A percentile compares a stretch with the other conserved stretches of the same genome.
Evolutionary conservation across 768 basidiomycete species (phyloP).

Genomic region (Glaciozyma martinii): DNA sequence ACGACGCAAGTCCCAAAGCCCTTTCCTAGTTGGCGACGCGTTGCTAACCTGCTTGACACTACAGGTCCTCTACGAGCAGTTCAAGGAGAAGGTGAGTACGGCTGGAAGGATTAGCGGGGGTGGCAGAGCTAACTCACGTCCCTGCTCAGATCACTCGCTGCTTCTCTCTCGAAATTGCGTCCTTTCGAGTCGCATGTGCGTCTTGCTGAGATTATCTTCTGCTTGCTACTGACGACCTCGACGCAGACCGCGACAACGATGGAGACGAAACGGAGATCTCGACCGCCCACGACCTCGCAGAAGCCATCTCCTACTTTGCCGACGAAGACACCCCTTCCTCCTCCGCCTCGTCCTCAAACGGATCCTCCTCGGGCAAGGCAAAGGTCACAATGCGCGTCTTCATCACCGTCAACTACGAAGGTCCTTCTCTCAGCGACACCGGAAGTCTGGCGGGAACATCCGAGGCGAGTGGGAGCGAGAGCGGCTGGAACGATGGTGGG

Average conservation of each 20-base stretch:
- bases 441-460: not conserved
- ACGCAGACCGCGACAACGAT: not conserved
- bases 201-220: not conserved
- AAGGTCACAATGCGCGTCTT: not conserved
- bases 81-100: not conserved
- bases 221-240: too few species aligned
- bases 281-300: not conserved
- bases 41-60: not conserved
- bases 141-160: not conserved
- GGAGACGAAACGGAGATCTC: not conserved
- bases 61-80: not conserved
- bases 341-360: not conserved
- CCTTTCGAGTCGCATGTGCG: slow-evolving; percentile 2
- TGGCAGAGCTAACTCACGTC: too few species aligned
- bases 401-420: not conserved
- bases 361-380: not conserved
- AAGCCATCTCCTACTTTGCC: not conserved
- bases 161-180: slow-evolving; percentile 2
- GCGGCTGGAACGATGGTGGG: not conserved
- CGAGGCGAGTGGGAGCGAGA: slow-evolving; percentile 1
- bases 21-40: too few species aligned
- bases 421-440: not conserved
- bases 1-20: not conserved
- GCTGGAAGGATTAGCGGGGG: too few species aligned
- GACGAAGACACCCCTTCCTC: not conserved